phyloP scores from a whole-genome alignment of 2,329 filamentous ascomycete genomes.

The Aspergillus udagawae region DNA sequence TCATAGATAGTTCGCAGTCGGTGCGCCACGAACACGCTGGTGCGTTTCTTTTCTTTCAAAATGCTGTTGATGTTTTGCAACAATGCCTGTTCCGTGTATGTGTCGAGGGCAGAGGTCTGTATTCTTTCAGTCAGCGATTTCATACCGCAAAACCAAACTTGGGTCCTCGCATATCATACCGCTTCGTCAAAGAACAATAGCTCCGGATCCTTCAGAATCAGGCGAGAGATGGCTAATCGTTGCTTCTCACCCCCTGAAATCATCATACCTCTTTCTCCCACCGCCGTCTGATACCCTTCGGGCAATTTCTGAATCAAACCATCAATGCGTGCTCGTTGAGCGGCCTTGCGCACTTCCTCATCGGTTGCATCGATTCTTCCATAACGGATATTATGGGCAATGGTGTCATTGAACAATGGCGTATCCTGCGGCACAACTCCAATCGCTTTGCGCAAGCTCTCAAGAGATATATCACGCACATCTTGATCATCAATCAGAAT shows the following conservation, averaged over 20 bases:
- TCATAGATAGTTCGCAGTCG: slow-evolving; percentile 90
- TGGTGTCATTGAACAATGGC: slow-evolving; percentile 93
- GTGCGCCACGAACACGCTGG: slow-evolving; percentile 93
- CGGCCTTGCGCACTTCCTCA: slow-evolving; percentile 71
- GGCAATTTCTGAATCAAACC: slow-evolving; percentile 75
- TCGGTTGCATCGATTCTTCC: slow-evolving; percentile 72
- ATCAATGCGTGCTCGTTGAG: slow-evolving; percentile 78
- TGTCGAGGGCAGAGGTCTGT: slow-evolving; percentile 80
- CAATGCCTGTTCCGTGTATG: slow-evolving; percentile 86
- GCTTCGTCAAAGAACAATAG: slow-evolving; percentile 94
- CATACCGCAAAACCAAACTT: neutral
- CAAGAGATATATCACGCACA: slow-evolving; percentile 74
- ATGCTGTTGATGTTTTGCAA: slow-evolving; percentile 92
- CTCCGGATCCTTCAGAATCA: slow-evolving; percentile 85
- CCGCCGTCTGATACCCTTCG: slow-evolving; percentile 84
- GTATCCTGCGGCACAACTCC: slow-evolving; percentile 97
- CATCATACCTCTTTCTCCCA: slow-evolving; percentile 94
- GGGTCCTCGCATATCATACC: slow-evolving; percentile 37
- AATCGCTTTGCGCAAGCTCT: slow-evolving; percentile 78
- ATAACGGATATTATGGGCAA: slow-evolving; percentile 93
- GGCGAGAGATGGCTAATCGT: slow-evolving; percentile 73
- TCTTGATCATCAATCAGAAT: slow-evolving; percentile 94
- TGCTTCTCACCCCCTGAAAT: slow-evolving; percentile 95
- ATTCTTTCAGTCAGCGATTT: slow-evolving; percentile 2
- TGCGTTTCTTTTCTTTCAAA: slow-evolving; percentile 78